Evolutionary conservation across 306 rosid genomes (phyloP), one percentile per base, ranked within the genome.

Genomic region (Coriaria nepalensis): DNA sequence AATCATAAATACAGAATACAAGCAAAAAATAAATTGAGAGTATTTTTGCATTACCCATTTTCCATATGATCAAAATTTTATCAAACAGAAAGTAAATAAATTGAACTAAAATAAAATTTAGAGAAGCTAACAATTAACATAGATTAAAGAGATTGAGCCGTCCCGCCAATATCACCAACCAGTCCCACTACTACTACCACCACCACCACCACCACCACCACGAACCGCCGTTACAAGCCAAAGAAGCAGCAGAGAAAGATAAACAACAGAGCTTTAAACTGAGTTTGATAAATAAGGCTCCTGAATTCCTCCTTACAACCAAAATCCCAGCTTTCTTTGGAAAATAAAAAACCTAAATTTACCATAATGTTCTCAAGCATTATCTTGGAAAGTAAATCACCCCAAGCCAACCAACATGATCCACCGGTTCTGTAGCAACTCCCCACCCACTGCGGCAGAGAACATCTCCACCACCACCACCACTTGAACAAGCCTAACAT

Each of bases 141-240:
- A 38, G 33, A 42, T 41, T 40, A 40, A 39, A 55, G 60, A 55
- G 60, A 55, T 55, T 55, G 60, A 55, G 60, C 60, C 60, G 41
- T 55, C 60, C 60, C 60, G 49, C 60, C 49, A 42, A 40, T 55
- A 55, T 8, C 60, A 55, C 60, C 60, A 55, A 6, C 32, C 48
- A 10, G 47, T 20, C 4, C n/a, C n/a, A n/a, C n/a, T n/a, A n/a
- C n/a, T n/a, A n/a, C n/a, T n/a, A n/a, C n/a, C n/a, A n/a, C n/a
- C n/a, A 20, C 78, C 79, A 83, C 76, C 94, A 83, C 87, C 77
- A 55, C 20, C 73, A 66, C 41, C 60, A 73, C 1, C 40, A 3
- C 1, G 29, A 20, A 65, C 48, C 68, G 69, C 7, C 73, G 60
- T 70, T 70, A 76, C 37, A 51, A 68, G 64, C 37, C 57, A 55